Base-by-base conservation (phyloP, 2,329 filamentous ascomycete genomes). In the Fusarium sp. region DNA sequence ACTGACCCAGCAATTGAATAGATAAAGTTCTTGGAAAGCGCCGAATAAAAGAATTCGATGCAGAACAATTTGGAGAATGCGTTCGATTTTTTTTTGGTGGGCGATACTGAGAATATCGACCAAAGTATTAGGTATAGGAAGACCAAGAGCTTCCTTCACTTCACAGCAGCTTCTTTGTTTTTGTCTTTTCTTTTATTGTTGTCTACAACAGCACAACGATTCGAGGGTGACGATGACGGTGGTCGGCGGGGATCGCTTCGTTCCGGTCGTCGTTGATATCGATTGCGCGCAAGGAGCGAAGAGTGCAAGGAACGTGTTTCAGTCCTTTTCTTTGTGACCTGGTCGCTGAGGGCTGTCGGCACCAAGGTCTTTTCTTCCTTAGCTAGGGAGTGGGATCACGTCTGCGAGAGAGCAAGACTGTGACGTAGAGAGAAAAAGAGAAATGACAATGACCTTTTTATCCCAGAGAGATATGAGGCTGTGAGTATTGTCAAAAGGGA, bases 241-340 rank as follows among this genome's bases (percentile, higher is more conserved):
- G 42, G 64, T 77, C 72, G 77, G 73, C 76, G 73, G 69, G 61
- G 71, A 75, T 80, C 76, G 76, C 76, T 75, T 76, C 75, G 73
- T 72, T 71, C 74, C 76, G 76, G 77, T 79, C 77, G 78, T 72
- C 75, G 79, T 71, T 60, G 65, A 76, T 75, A 71, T 81, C 77
- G 76, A 58, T 75, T 80, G 78, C 77, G 76, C 72, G 69, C 57
- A 75, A 74, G 73, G 70, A 70, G 75, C 75, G 77, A 80, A 60
- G 71, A 71, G 67, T 53, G 45, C 70, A 78, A 79, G 72, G 75
- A 82, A 81, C 81, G 81, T 83, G 61, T 83, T 82, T 76, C 81
- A 83, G 81, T 82, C 79, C 79, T 77, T 77, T 29, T 48, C 13
- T 14, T 53, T 53, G 55, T 76, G 69, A 71, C 73, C 74, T 74